Conservation (phyloP, 164 flowering plant genomes). For the Nymphaea thermarum region DNA sequence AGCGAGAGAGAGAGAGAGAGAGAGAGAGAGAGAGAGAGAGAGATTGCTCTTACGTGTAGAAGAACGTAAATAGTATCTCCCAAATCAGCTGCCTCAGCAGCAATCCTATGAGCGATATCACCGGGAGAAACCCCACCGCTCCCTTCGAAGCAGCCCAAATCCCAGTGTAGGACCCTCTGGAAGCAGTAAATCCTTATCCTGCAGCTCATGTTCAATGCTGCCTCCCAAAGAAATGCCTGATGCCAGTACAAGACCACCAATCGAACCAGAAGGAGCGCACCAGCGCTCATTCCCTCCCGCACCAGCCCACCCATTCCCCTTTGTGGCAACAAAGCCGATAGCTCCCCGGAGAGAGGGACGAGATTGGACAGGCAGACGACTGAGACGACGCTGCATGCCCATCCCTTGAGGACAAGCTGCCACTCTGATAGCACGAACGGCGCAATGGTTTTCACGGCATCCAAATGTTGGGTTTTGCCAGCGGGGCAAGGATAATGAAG, state of each 20-base stretch:
- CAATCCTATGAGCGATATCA: slow-evolving; percentile 73
- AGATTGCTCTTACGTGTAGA: slow-evolving; percentile 41
- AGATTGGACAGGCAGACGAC: slow-evolving; percentile 55
- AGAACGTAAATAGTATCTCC: slow-evolving; percentile 69
- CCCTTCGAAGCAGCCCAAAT: slow-evolving; percentile 72
- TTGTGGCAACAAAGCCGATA: slow-evolving; percentile 19
- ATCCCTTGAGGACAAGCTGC: slow-evolving; percentile 55
- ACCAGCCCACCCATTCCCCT: slow-evolving; percentile 12
- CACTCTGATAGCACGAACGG: slow-evolving; percentile 55
- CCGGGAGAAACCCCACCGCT: slow-evolving; percentile 44
- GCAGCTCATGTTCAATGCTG: slow-evolving; percentile 46
- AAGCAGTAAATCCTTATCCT: slow-evolving; percentile 50
- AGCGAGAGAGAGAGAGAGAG: too few relatives aligned
- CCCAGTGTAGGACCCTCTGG: slow-evolving; percentile 57
- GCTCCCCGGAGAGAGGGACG: slow-evolving; percentile 43
- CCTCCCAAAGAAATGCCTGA: slow-evolving; percentile 87
- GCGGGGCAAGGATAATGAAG: too few relatives aligned
- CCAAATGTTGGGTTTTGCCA: too few relatives aligned
- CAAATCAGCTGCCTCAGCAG: slow-evolving; percentile 82
- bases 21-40: too few relatives aligned
- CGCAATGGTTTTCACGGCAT: slow-evolving; percentile 13
- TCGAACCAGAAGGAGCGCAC: slow-evolving; percentile 31
- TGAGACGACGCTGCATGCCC: slow-evolving; percentile 70
- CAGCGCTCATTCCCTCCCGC: slow-evolving; percentile 36
- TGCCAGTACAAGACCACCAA: slow-evolving; percentile 50